Conservation (phyloP, 179 eudicot genomes). For the Sideroxylon spinosum region DNA sequence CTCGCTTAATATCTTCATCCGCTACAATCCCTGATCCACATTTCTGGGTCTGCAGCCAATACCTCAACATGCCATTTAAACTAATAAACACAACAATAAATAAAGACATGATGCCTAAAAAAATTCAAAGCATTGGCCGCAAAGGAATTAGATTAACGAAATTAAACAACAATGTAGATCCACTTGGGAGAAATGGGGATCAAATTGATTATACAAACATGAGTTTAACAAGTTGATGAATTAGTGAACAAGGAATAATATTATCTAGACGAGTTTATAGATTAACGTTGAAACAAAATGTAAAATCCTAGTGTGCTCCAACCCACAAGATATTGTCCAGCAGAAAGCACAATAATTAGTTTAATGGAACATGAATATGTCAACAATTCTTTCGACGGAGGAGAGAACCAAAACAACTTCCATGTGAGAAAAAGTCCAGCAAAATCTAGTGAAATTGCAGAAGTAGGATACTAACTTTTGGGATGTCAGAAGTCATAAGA, state of each 20-base stretch:
- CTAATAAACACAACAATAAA: neutral
- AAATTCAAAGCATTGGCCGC: neutral
- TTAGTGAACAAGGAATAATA: no score
- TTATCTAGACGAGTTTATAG: no score
- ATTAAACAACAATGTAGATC: no score
- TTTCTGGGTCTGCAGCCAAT: conserved; percentile 76
- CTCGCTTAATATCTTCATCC: conserved; percentile 85
- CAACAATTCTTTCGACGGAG: neutral
- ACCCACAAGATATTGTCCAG: no score
- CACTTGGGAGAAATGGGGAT: no score
- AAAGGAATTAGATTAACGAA: neutral
- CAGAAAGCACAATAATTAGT: no score
- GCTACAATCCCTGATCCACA: conserved; percentile 96
- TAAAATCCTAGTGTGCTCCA: no score
- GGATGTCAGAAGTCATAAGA: no score
- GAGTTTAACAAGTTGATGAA: no score
- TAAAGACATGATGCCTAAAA: neutral
- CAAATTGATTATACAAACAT: no score
- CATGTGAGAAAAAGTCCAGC: neutral
- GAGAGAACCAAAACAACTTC: neutral
- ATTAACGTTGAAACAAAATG: no score
- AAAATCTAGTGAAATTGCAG: neutral
- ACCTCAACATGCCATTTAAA: neutral
- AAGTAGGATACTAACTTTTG: neutral
- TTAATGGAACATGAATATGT: no score